These are phyloP conservation scores for Paramecium caudatum DNA, from an alignment of 73 alveolate species.

Conservation along the genomic window DNA sequence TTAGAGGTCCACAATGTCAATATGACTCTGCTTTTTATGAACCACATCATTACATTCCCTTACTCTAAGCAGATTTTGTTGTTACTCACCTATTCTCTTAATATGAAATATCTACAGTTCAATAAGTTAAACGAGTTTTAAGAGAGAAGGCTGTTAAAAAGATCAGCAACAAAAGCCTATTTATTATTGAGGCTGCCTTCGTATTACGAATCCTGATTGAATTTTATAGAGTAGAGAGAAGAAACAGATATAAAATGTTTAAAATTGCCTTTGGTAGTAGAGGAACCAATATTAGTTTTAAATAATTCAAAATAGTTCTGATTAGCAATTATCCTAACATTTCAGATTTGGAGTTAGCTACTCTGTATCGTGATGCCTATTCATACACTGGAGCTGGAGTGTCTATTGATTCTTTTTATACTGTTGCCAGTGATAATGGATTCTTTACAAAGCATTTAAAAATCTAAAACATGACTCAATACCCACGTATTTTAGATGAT, in stretches of 20 bases:
- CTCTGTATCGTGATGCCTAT: constrained; percentile 33
- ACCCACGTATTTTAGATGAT: background rate
- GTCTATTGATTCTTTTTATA: constrained; percentile 43
- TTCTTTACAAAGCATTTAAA: constrained; percentile 34
- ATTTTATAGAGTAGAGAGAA: constrained; percentile 52
- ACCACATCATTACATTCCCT: constrained; percentile 52
- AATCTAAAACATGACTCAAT: constrained; percentile 8
- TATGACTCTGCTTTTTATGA: constrained; percentile 25
- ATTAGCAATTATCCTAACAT: constrained; percentile 53
- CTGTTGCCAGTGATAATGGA: constrained; percentile 58
- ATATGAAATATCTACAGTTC: constrained; percentile 32
- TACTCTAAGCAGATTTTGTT: constrained; percentile 49
- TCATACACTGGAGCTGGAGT: constrained; percentile 63
- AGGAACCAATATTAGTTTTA: constrained; percentile 25
- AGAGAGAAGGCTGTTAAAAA: constrained; percentile 28
- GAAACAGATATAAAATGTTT: constrained; percentile 61
- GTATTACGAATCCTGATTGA: constrained; percentile 37
- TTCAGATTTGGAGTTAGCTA: constrained; percentile 43
- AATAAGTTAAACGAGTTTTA: constrained; percentile 34
- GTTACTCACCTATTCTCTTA: constrained; percentile 13
- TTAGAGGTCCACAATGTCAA: constrained; percentile 63
- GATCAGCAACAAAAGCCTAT: background rate
- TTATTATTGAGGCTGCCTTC: constrained; percentile 41
- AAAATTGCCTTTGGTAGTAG: constrained; percentile 57
- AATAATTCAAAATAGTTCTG: constrained; percentile 26